Evolutionary conservation across 331 rosid species (phyloP), one percentile per base, ranked within the genome.

Genomic region (Acacia concinna): DNA sequence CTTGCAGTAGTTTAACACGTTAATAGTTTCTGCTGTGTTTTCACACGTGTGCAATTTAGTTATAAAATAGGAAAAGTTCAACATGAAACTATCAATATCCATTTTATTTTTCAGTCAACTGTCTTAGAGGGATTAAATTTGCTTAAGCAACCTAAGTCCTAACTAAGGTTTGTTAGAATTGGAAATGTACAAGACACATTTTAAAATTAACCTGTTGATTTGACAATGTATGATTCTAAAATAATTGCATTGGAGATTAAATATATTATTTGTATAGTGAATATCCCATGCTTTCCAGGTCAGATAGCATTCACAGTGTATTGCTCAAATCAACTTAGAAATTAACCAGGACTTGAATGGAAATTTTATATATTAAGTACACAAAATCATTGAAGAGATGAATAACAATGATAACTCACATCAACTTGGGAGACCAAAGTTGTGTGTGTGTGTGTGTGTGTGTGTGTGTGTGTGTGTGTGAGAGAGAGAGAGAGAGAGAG

Each of bases 141-240:
- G 81, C 62, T 25, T 8, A 71, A 74, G 81, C 79, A 51, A 56
- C 57, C 68, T 52, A 62, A 47, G 47, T 25, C 47, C 72, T 49
- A 43, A 67, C 40, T 23, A 73, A 68, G 43, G 44, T 73, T 76
- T 52, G 59, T 68, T 27, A n/a, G 13, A 34, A 59, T 20, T 73
- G 74, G 56, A 77, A 71, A 71, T 41, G 32, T 51, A 66, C 51
- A 66, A 31, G 35, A 46, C 57, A 72, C n/a, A 6, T 25, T 67
- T 71, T 81, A 10, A 49, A 21, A 59, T 47, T 57, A 77, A 65
- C 78, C 54, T 47, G 59, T 73, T 78, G 78, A 72, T 74, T 54
- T 47, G 85, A 71, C 47, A 63, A 65, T 71, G 34, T 70, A 62
- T 30, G 71, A 71, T 75, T 85, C 56, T 43, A 72, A 60, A 70